phyloP scores from a whole-genome alignment of 495 filamentous ascomycete genomes.

The Friedmanniomyces endolithicus region DNA sequence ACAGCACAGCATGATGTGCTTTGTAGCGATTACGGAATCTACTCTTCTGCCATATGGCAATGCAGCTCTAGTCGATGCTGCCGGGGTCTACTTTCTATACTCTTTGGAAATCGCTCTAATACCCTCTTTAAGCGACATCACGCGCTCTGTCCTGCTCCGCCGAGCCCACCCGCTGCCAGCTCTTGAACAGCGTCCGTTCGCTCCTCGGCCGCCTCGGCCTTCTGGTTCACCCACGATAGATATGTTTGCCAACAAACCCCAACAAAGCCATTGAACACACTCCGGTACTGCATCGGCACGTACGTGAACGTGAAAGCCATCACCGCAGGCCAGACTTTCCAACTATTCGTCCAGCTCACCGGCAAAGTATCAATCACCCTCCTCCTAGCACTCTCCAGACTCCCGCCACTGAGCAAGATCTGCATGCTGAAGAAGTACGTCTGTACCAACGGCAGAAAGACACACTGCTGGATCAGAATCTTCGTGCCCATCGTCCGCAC shows the following conservation, averaged over 20 bases:
- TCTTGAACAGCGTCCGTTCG: background rate
- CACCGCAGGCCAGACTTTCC: slow-evolving; percentile 82
- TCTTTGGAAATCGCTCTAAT: too few species aligned
- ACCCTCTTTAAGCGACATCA: too few species aligned
- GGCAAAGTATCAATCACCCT: slow-evolving; percentile 66
- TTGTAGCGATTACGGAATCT: background rate
- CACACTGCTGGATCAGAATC: slow-evolving; percentile 64
- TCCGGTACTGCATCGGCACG: slow-evolving; percentile 62
- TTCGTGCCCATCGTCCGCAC: slow-evolving; percentile 59
- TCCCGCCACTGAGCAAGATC: slow-evolving; percentile 46
- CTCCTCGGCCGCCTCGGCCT: slow-evolving; percentile 31
- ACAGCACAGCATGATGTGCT: background rate
- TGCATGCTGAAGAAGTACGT: slow-evolving; percentile 87
- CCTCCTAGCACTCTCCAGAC: slow-evolving; percentile 48
- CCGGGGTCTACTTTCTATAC: too few species aligned
- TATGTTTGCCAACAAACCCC: slow-evolving; percentile 90
- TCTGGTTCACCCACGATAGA: slow-evolving; percentile 64
- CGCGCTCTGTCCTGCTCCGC: background rate
- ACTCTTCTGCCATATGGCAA: background rate
- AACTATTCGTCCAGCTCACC: slow-evolving; percentile 59
- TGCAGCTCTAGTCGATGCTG: too few species aligned
- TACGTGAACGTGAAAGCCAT: slow-evolving; percentile 80
- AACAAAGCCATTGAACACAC: slow-evolving; percentile 60
- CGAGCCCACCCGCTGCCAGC: background rate
- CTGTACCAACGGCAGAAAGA: slow-evolving; percentile 80